A percentile compares a stretch with the other conserved stretches of the same genome.
Evolutionary conservation across 2,329 filamentous ascomycete species (phyloP).

Genomic region (Neofusicoccum kwambonambiense): DNA sequence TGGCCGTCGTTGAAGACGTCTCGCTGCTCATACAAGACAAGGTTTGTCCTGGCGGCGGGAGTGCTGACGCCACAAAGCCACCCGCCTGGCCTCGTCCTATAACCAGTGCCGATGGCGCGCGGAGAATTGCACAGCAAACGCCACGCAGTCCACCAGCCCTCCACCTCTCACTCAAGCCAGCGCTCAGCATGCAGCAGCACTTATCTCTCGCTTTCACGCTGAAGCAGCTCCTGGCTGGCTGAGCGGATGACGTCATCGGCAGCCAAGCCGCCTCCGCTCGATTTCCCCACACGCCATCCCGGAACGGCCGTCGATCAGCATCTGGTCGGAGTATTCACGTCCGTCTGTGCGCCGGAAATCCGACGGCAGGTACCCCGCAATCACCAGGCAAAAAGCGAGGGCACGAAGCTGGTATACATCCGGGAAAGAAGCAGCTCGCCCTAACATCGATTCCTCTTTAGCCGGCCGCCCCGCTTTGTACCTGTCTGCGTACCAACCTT

Average conservation of each 20-base stretch:
- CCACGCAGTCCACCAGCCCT: too few species aligned
- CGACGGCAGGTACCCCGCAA: background rate
- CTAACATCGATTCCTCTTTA: background rate
- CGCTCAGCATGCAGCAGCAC: too few species aligned
- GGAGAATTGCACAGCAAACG: background rate
- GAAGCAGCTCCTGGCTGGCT: background rate
- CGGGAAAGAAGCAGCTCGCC: background rate
- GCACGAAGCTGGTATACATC: background rate
- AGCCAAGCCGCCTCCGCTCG: slow-evolving; percentile 4
- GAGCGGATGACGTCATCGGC: background rate
- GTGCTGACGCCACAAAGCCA: background rate
- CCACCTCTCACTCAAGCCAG: too few species aligned
- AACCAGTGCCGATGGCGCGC: background rate
- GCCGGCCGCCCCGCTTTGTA: background rate
- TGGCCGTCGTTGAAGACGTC: too few species aligned
- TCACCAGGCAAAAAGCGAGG: background rate
- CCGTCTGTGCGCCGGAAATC: background rate
- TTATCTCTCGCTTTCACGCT: too few species aligned
- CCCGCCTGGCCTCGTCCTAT: background rate
- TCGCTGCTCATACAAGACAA: background rate
- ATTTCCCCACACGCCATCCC: background rate
- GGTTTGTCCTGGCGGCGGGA: background rate
- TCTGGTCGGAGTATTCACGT: background rate
- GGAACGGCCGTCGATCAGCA: background rate
- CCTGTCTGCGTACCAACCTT: background rate